Percentiles rank a stretch among this genome's conserved stretches.
Conservation (phyloP, 2,329 filamentous ascomycete species). For the Exophiala calicioides region DNA sequence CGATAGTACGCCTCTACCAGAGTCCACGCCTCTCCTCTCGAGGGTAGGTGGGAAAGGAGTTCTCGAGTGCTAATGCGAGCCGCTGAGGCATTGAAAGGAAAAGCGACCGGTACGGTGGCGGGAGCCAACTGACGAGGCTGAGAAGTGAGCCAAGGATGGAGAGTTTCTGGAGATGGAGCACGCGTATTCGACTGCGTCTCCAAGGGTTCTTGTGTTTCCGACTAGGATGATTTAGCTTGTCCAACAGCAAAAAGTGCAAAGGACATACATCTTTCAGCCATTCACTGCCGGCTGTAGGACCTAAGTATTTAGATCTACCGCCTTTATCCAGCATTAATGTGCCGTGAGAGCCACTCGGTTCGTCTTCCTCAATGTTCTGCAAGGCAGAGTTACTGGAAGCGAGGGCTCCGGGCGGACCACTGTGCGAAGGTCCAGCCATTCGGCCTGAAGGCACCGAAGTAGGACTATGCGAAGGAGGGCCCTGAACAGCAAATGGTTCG, state of each 20-base stretch:
- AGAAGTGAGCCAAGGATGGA: neutral
- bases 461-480: neutral
- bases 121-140: neutral
- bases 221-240: constrained; percentile 13
- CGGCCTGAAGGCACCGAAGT: neutral
- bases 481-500: constrained; percentile 3
- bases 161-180: constrained; percentile 8
- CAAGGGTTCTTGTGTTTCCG: constrained; percentile 10
- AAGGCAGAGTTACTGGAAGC: neutral
- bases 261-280: constrained; percentile 16
- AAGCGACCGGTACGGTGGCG: constrained; percentile 3
- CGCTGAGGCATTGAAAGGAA: constrained; percentile 13
- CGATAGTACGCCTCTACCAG: constrained; percentile 16
- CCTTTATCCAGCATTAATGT: constrained; percentile 12
- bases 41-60: constrained; percentile 6
- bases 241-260: neutral
- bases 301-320: constrained; percentile 16
- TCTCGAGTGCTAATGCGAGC: constrained; percentile 10
- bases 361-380: neutral
- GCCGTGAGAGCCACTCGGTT: constrained; percentile 8
- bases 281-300: constrained; percentile 16
- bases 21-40: constrained; percentile 13
- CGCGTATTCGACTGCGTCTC: constrained; percentile 1
- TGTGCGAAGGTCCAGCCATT: neutral
- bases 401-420: neutral